A percentile compares a stretch with the other conserved stretches of the same genome.
phyloP scores from a whole-genome alignment of 352 stramenopile genomes.

The Phytophthora rubi region DNA sequence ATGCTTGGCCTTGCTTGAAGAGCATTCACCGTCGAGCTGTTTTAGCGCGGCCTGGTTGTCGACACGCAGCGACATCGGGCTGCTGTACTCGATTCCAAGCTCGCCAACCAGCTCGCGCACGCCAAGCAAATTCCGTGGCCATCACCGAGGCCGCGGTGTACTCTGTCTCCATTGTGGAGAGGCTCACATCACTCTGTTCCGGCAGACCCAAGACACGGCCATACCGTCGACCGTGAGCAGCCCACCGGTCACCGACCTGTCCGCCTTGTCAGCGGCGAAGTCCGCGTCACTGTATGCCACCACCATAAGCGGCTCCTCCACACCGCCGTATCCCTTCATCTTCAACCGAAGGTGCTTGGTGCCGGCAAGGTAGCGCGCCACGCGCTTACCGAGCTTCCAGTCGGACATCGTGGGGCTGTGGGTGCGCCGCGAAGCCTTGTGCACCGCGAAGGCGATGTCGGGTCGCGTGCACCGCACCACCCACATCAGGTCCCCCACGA shows the following conservation, averaged over 20 bases:
- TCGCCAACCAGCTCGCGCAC: conserved; percentile 14
- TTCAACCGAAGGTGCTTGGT: conserved; percentile 13
- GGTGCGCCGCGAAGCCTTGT: conserved; percentile 9
- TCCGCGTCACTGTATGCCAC: too few species aligned
- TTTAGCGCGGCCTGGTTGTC: conserved; percentile 4
- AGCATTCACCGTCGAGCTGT: too few species aligned
- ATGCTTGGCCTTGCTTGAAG: conserved; percentile 14
- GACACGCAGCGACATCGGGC: background rate
- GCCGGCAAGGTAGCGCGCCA: conserved; percentile 18
- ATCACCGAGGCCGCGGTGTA: conserved; percentile 18
- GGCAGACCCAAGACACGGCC: too few species aligned
- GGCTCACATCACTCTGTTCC: too few species aligned
- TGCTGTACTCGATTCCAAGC: background rate
- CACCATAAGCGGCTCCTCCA: background rate
- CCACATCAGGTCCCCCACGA: conserved; percentile 43
- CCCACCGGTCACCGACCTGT: too few species aligned
- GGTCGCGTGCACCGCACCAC: conserved; percentile 19
- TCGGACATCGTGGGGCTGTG: conserved; percentile 20
- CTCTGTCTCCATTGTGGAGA: too few species aligned
- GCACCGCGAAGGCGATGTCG: conserved; percentile 36
- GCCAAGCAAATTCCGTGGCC: conserved; percentile 9
- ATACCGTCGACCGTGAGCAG: too few species aligned
- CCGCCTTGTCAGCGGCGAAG: too few species aligned
- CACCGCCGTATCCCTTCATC: background rate
- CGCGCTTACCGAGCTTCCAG: conserved; percentile 17